Evolutionary conservation across 306 rosid genomes (phyloP).

Genomic region (Coriaria nepalensis): DNA sequence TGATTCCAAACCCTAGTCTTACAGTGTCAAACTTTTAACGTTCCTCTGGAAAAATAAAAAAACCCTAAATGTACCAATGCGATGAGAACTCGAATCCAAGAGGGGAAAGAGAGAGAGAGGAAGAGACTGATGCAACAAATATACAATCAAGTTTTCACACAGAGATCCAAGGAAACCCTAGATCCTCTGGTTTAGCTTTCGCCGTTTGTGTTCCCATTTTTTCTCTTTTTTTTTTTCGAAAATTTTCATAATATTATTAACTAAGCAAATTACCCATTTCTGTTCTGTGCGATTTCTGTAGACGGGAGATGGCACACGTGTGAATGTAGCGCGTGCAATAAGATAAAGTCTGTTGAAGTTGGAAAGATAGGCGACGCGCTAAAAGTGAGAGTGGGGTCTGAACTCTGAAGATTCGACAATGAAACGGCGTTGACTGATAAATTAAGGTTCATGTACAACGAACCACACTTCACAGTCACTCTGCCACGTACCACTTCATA

Average conservation of each 20-base stretch:
- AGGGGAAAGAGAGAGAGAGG: not conserved
- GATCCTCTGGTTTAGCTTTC: slow-evolving; percentile 19
- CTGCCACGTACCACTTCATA: no score
- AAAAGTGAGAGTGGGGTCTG: no score
- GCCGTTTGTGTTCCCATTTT: not conserved
- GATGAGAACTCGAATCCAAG: not conserved
- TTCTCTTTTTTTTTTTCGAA: not conserved
- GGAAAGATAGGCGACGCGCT: no score
- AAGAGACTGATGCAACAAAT: not conserved
- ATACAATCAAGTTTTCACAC: slow-evolving; percentile 4
- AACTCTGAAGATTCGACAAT: no score
- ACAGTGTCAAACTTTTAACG: not conserved
- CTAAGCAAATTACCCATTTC: no score
- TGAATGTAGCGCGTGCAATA: no score
- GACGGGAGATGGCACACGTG: no score
- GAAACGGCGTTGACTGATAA: no score
- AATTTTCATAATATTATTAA: slow-evolving; percentile 10
- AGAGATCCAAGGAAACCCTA: slow-evolving; percentile 28
- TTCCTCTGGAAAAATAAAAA: not conserved
- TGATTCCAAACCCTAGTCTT: slow-evolving; percentile 34
- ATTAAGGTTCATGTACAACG: no score
- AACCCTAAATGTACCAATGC: not conserved
- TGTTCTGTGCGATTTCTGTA: no score
- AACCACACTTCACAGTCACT: no score
- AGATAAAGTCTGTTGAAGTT: no score